Base-by-base conservation (phyloP, 768 basidiomycete genomes). In the Lenzites betulinus region DNA sequence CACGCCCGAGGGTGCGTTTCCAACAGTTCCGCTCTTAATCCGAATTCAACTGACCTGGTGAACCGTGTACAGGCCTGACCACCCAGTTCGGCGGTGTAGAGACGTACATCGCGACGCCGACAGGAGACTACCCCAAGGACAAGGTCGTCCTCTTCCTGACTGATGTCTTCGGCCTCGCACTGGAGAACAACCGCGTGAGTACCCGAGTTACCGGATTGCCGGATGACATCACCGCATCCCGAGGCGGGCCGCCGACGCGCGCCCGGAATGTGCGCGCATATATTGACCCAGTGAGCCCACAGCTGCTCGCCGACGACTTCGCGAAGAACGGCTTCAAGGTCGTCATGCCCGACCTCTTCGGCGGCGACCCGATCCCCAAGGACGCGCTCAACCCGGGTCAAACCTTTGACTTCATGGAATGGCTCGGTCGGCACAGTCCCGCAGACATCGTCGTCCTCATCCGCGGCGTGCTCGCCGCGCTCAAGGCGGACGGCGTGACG, bases 401-500 rank as follows among this genome's bases (percentile, higher is more conserved):
- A 53, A 66, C 60, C 26, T 73, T 77, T 55, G 67, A 77, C 54
- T 43, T 75, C 22, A 8, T 1, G 7, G 60, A 30, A 2, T 83
- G 81, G 80, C 49, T 74, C 58, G 65, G 48, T 49, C 66, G 63
- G 11, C 79, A 80, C 70, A 64, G 64, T 11, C 51, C 67, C 12
- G 68, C 66, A 18, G 36, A 25, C 26, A 62, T 47, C 33, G 36
- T 33, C 39, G 83, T 84, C 1, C 13, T 66, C 3, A 63, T 89
- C 26, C 80, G 89, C 73, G 82, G 79, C 50, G 83, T 88, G 44
- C 77, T 89, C 33, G 71, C 69, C 4, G 81, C 76, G 0, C 79
- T 92, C 60, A 86, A 84, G 68, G 80, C 73, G 33, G 67, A 81
- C 61, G 90, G 89, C 1, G 75, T 91, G 22, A 83, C 76, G 1